Percentiles rank a stretch among this genome's conserved stretches.
Evolutionary conservation across 148 eudicot species (phyloP).

Genomic region (Nepenthes mirabilis): DNA sequence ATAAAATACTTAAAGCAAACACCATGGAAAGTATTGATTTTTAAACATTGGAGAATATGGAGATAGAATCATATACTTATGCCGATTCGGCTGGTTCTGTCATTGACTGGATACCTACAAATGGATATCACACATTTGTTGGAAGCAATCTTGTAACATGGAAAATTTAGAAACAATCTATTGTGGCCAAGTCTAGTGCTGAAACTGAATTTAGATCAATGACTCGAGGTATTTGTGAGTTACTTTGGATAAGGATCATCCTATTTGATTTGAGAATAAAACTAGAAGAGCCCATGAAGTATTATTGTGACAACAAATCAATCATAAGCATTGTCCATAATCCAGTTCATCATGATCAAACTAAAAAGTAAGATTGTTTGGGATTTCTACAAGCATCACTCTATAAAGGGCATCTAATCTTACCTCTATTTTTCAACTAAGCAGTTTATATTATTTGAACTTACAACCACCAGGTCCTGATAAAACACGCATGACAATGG

Average conservation of each 20-base stretch:
- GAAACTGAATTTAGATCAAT: neutral
- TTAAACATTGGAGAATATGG: no score
- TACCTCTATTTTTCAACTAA: no score
- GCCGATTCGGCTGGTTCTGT: no score
- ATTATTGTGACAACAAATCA: conserved; percentile 2
- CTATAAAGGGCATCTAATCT: no score
- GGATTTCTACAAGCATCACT: no score
- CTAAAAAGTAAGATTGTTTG: neutral
- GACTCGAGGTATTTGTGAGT: neutral
- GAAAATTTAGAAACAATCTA: neutral
- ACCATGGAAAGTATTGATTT: no score
- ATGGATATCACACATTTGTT: neutral
- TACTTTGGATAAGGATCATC: neutral
- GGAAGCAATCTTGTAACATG: neutral
- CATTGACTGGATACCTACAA: no score
- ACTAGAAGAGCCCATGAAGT: neutral
- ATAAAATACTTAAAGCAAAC: no score
- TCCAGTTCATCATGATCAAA: neutral
- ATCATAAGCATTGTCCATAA: neutral
- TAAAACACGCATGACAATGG: no score
- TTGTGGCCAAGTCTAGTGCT: neutral
- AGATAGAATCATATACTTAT: no score
- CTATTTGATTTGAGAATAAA: neutral
- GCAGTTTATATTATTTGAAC: no score
- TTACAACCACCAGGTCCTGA: no score